Evolutionary conservation across 2,329 filamentous ascomycete genomes (phyloP).

Genomic region (Ambrosiella cleistominuta): DNA sequence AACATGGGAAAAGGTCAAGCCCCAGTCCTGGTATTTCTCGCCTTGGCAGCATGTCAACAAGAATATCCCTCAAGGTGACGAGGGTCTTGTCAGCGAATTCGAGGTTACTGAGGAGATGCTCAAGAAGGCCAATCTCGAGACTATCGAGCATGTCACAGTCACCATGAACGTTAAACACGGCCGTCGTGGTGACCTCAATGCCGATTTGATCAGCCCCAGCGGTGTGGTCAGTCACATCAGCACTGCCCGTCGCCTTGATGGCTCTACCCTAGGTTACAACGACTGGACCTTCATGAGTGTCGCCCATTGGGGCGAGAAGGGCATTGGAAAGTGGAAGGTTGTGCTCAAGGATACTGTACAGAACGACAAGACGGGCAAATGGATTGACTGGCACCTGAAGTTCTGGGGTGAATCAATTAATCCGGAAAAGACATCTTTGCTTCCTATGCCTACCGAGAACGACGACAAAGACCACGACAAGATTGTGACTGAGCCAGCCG

Average conservation of each 20-base stretch:
- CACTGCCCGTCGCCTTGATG: constrained; percentile 53
- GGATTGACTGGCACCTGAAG: constrained; percentile 83
- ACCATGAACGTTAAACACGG: constrained; percentile 92
- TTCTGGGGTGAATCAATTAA: constrained; percentile 86
- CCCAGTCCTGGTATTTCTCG: constrained; percentile 85
- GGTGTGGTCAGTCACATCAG: constrained; percentile 73
- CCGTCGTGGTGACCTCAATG: constrained; percentile 76
- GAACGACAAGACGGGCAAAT: constrained; percentile 61
- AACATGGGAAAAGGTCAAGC: constrained; percentile 74
- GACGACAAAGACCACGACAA: constrained; percentile 70
- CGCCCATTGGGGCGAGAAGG: constrained; percentile 85
- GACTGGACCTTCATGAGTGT: constrained; percentile 99
- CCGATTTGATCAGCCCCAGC: constrained; percentile 72
- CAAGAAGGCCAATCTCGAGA: constrained; percentile 62
- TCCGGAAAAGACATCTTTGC: constrained; percentile 48
- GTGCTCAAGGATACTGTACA: constrained; percentile 68
- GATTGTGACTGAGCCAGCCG: constrained; percentile 39
- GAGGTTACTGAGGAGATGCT: constrained; percentile 70
- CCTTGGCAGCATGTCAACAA: constrained; percentile 87
- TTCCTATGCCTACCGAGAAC: constrained; percentile 66
- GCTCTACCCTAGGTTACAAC: constrained; percentile 50
- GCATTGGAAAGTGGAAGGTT: constrained; percentile 78
- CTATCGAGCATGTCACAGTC: constrained; percentile 84
- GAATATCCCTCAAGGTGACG: constrained; percentile 64
- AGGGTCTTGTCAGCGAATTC: constrained; percentile 64